Percentiles rank a stretch among this genome's conserved stretches.
Conservation (phyloP, 2,329 filamentous ascomycete species). For the Stemphylium vesicarium region DNA sequence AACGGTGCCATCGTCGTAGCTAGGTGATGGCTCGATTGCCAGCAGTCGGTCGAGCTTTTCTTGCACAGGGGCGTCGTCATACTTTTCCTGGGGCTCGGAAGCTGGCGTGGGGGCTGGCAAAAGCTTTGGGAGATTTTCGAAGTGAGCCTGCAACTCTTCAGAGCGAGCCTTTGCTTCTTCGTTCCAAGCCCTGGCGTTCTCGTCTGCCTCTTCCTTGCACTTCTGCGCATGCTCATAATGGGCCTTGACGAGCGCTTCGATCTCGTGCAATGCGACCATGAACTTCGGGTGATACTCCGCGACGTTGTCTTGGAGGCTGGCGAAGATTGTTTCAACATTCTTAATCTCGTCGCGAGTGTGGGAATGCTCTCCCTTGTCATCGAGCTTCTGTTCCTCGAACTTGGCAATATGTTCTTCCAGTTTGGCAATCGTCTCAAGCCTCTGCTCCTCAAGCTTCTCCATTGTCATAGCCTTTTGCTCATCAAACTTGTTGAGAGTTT, state of each 20-base stretch:
- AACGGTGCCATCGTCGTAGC: conserved; percentile 56
- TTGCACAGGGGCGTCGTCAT: conserved; percentile 64
- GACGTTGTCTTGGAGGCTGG: conserved; percentile 78
- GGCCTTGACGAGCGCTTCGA: conserved; percentile 80
- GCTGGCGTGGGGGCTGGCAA: conserved; percentile 58
- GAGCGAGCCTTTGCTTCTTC: conserved; percentile 54
- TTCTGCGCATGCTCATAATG: conserved; percentile 88
- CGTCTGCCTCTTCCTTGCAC: conserved; percentile 52
- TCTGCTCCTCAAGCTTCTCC: conserved; percentile 61
- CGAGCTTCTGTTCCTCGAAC: conserved; percentile 76
- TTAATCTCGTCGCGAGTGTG: conserved; percentile 82
- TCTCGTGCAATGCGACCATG: conserved; percentile 81
- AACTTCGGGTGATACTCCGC: conserved; percentile 88
- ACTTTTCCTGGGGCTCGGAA: conserved; percentile 46
- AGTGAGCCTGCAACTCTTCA: conserved; percentile 51
- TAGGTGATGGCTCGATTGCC: conserved; percentile 44
- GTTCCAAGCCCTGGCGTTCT: conserved; percentile 50
- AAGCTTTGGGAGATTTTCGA: conserved; percentile 53
- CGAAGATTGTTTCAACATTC: conserved; percentile 74
- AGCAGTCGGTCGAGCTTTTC: conserved; percentile 64
- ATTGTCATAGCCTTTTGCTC: conserved; percentile 79
- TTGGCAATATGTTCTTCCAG: conserved; percentile 73
- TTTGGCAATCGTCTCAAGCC: conserved; percentile 69
- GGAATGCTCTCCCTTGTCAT: conserved; percentile 79
- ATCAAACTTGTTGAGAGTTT: conserved; percentile 76